Evolutionary conservation across 768 basidiomycete genomes (phyloP), one percentile per base, ranked within the genome.

Genomic region (Suillus decipiens): DNA sequence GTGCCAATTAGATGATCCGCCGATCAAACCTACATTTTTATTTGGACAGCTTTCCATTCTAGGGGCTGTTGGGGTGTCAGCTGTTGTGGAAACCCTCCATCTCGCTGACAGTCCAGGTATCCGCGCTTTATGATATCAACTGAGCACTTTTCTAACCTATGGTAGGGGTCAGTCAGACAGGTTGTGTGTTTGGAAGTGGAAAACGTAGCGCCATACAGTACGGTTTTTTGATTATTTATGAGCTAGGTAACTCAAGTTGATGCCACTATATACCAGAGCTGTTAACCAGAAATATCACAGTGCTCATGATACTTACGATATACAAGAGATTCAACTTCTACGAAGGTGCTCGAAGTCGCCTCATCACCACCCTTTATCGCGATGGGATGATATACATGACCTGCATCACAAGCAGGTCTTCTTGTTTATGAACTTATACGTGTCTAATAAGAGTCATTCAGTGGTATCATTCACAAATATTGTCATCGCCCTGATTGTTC

Each of bases 301-400:
- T 51, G 48, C 48, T 60, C 34, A 11, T 60, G 15, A 10, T 47
- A n/a, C 37, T 60, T 22, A 60, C 48, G 9, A 9, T 60, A n/a
- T 11, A 50, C 22, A 60, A 60, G 36, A 43, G 11, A n/a, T 24
- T 60, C 2, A 5, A 22, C 15, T 47, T 50, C 9, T 60, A 55
- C 24, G 5, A 28, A 51, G 24, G 19, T 22, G 6, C 48, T 5
- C 33, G 5, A 5, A 24, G 19, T 47, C 59, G 45, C 34, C 37
- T 60, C n/a, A 6, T 55, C 17, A 54, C 10, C 17, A 51, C 28
- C 48, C 33, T 60, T 24, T 60, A 60, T 37, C 24, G 7, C 24
- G 24, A 48, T 48, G 47, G 47, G 6, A 24, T 48, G 24, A 24
- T 28, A 28, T 48, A 60, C 48, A 55, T 54, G 47, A 12, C 17